Conservation (phyloP, 345 rosid species). For the Murraya paniculata region DNA sequence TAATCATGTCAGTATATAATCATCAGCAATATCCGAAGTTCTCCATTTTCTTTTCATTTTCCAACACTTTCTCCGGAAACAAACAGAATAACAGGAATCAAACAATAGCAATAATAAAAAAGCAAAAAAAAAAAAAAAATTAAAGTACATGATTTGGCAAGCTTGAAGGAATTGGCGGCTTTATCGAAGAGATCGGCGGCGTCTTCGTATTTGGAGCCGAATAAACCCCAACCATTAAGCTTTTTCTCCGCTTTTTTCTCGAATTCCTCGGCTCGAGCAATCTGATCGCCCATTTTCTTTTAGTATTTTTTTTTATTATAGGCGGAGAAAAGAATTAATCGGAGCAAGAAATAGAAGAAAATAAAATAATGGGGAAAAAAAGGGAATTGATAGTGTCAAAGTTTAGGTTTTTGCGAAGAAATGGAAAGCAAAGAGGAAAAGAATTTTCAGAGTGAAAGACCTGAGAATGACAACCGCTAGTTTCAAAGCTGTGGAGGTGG, state of each 20-base stretch:
- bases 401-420: not conserved
- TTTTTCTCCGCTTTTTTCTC: conserved; percentile 75
- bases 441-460: not conserved
- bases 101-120: not conserved
- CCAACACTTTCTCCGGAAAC: not conserved
- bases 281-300: conserved; percentile 54
- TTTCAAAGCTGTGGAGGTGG: not conserved
- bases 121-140: not conserved
- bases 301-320: not conserved
- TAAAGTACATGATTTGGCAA: conserved; percentile 60
- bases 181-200: conserved; percentile 80
- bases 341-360: not conserved
- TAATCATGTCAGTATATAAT: not conserved
- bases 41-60: not conserved
- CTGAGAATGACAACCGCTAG: not conserved
- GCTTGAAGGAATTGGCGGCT: conserved; percentile 71
- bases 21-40: not conserved
- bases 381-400: not conserved
- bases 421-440: not conserved
- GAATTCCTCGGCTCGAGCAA: conserved; percentile 53
- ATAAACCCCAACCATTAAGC: conserved; percentile 54
- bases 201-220: conserved; percentile 63
- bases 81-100: not conserved
- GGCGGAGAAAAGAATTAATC: not conserved
- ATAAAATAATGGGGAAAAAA: not conserved